Evolutionary conservation across 805 yeast genomes (phyloP), one percentile per base, ranked within the genome.

Genomic region (Yueomyces sp.): DNA sequence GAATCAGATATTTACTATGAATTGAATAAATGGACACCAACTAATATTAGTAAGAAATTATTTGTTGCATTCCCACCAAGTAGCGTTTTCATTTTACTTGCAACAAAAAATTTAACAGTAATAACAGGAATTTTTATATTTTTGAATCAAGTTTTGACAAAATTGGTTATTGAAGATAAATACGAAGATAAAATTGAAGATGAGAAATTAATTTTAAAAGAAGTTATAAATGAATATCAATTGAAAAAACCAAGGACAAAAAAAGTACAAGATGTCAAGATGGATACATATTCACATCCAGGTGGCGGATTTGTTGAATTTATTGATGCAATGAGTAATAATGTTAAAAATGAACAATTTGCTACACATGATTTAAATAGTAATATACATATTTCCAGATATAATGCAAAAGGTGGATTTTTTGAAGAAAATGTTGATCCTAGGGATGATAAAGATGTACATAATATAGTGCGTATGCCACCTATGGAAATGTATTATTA

Each of bases 1-100:
- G 19, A 19, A 19, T 19, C 19, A 31, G 63, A 65, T 30, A 63
- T 63, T 26, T 69, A 70, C 33, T 81, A 81, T 76, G 72, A 74
- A 45, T 56, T 83, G 38, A 63, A 62, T 26, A 72, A 81, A 41
- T 83, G 94, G 94, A 66, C 68, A 38, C 90, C 90, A 0, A 70
- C 81, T 0, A 67, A 67, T 48, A 78, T 80, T 55, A 69, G 69
- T 32, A 63, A 81, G 4, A 61, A 66, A 40, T 50, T 81, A 2
- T 67, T 74, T 30, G 65, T 74, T 2, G 59, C 74, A 1, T 77
- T 77, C 48, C 77, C 85, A 5, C 92, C 94, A 0, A 54, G 77
- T 7, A 72, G 69, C 40, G 49, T 75, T 6, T 43, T 69, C 3
- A 60, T 72, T n/a, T 59, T 76, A 43, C 60, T 67, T 47, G 47